phyloP scores from a whole-genome alignment of 2,329 filamentous ascomycete genomes.

The Fusarium gaditjirri region DNA sequence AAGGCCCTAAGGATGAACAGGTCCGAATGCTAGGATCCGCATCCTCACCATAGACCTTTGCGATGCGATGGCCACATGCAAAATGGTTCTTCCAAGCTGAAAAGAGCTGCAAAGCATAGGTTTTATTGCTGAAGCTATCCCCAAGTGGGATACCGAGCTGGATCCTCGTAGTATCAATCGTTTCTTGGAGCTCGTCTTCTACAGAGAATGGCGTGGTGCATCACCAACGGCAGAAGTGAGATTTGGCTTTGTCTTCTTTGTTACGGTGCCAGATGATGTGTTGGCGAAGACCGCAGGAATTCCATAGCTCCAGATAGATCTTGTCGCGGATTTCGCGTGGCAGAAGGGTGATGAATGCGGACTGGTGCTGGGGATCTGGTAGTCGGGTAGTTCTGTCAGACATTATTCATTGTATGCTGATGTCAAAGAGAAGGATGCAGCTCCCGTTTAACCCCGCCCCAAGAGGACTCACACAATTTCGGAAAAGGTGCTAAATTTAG shows the following conservation, averaged over 20 bases:
- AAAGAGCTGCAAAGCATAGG: not conserved
- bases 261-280: conserved; percentile 8
- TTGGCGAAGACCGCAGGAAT: conserved; percentile 5
- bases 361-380: not conserved
- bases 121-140: not conserved
- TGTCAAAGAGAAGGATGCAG: not conserved
- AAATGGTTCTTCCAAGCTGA: not conserved
- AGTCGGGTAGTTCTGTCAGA: not conserved
- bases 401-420: not conserved
- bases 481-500: not conserved
- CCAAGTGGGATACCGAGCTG: not conserved
- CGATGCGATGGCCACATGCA: not conserved
- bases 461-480: not conserved
- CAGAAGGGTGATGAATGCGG: not conserved
- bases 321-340: conserved; percentile 4
- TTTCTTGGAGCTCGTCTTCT: not conserved
- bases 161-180: not conserved
- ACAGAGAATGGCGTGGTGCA: conserved; percentile 11
- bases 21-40: not conserved
- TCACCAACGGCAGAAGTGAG: conserved; percentile 11
- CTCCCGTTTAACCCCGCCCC: not conserved
- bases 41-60: not conserved
- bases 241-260: not conserved
- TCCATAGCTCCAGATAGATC: conserved; percentile 4
- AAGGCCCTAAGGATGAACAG: not conserved